Evolutionary conservation across 176 grass and related monocot genomes (phyloP).

Genomic region (Oryza glaberrima): DNA sequence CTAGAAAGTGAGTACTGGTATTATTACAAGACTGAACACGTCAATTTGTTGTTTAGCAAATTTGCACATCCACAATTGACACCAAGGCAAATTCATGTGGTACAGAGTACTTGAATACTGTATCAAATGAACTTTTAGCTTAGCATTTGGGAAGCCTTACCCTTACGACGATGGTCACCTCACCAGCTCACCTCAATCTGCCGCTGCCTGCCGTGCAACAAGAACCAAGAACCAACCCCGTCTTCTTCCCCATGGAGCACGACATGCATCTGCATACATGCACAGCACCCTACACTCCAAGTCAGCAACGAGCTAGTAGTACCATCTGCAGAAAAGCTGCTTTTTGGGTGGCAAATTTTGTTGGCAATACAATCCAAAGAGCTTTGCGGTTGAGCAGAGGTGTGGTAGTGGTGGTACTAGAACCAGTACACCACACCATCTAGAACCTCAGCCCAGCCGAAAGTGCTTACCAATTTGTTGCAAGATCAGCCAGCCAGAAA

Average conservation of each 20-base stretch:
- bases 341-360: constrained; percentile 19
- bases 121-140: not conserved
- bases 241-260: not conserved
- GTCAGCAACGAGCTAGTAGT: not conserved
- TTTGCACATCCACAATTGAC: not conserved
- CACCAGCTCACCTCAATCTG: not conserved
- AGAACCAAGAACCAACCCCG: not conserved
- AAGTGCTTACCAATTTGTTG: constrained; percentile 17
- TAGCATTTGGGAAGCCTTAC: not conserved
- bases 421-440: constrained; percentile 20
- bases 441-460: constrained; percentile 34
- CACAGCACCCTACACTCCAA: not conserved
- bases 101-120: not conserved
- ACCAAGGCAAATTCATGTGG: not conserved
- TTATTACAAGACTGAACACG: not conserved
- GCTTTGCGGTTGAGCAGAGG: constrained; percentile 7
- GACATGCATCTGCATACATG: not conserved
- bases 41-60: not conserved
- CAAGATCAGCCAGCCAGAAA: not conserved
- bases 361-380: constrained; percentile 11
- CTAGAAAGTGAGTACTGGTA: not conserved
- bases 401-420: not conserved
- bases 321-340: constrained; percentile 38
- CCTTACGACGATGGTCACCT: not conserved
- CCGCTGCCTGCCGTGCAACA: not conserved